Evolutionary conservation across 2,329 filamentous ascomycete genomes (phyloP), one percentile per base, ranked within the genome.

Genomic region (Fusarium avenaceum): DNA sequence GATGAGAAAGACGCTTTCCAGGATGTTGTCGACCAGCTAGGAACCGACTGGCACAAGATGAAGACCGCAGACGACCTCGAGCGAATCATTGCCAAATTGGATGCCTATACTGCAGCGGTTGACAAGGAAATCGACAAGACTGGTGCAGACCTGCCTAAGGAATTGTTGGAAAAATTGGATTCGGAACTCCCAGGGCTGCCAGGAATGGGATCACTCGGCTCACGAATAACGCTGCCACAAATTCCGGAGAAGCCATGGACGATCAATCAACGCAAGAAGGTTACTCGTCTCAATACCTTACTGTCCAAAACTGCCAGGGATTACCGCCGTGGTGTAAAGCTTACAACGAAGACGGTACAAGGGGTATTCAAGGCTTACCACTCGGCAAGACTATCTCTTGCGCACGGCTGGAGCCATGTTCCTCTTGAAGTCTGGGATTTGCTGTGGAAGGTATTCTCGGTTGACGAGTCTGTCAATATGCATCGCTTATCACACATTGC

Each of bases 371-470:
- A 82, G 63, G 78, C 78, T 13, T 89, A 89, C 71, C 80, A 81
- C 46, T 76, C 79, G 0, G 82, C 83, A 4, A 79, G 84, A 13
- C 76, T 77, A 15, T 74, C 77, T 8, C 77, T 89, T 42, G 77
- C 81, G 2, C 78, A 78, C 20, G 75, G 79, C 11, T 85, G 88
- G 78, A 76, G 82, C 35, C 82, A 83, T 30, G 83, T 94, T n/a
- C 86, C 90, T 1, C 73, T 81, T 11, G 82, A 85, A 17, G 83
- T 87, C 6, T 91, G 91, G 87, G 79, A 86, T n/a, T 75, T 88
- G 3, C 76, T 95, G 10, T 95, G 91, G 91, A 80, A 84, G 30
- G 77, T 87, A 3, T 80, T 90, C 43, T 86, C 88, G 2, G 82
- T 83, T 44, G 80, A 85, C 9, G 82, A 86, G 42, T 75, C 79